Conservation (phyloP, 352 stramenopile species). For the Bremia lactucae region DNA sequence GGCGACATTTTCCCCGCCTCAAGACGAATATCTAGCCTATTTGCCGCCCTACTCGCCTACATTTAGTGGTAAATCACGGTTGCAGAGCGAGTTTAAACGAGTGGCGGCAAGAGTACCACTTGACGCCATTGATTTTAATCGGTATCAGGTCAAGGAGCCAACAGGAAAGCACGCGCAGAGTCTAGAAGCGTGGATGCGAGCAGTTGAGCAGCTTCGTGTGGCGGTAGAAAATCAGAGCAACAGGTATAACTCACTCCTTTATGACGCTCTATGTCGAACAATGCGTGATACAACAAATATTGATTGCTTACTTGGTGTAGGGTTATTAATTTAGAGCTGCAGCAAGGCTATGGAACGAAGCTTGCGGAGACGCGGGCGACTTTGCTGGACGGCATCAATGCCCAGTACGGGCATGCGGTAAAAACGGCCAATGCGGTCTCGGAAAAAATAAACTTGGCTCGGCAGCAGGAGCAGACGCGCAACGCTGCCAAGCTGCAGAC, state of each 20-base stretch:
- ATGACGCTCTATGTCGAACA: constrained; percentile 1
- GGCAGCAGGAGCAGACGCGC: constrained; percentile 58
- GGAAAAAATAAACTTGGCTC: constrained; percentile 46
- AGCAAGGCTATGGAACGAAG: constrained; percentile 63
- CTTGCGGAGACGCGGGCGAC: constrained; percentile 48
- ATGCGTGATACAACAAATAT: constrained; percentile 3
- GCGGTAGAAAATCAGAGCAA: constrained; percentile 54
- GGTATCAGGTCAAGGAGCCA: constrained; percentile 47
- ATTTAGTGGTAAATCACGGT: constrained; percentile 37
- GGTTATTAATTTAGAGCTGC: constrained; percentile 66
- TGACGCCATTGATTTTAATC: constrained; percentile 61
- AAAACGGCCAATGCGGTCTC: constrained; percentile 23
- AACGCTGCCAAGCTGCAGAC: constrained; percentile 50
- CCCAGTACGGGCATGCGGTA: constrained; percentile 38
- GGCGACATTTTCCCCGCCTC: constrained; percentile 41
- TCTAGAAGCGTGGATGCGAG: constrained; percentile 41
- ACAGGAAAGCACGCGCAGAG: constrained; percentile 26
- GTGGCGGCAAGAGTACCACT: constrained; percentile 55
- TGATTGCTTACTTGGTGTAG: constrained; percentile 5
- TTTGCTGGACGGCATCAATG: constrained; percentile 54
- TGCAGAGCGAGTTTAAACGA: constrained; percentile 64
- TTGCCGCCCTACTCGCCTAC: constrained; percentile 43
- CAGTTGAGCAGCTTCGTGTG: constrained; percentile 38
- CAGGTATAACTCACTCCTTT: constrained; percentile 18
- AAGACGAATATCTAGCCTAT: constrained; percentile 47